A percentile compares a stretch with the other conserved stretches of the same genome.
Conservation (phyloP, 75 land plant species). For the Picea glauca region DNA sequence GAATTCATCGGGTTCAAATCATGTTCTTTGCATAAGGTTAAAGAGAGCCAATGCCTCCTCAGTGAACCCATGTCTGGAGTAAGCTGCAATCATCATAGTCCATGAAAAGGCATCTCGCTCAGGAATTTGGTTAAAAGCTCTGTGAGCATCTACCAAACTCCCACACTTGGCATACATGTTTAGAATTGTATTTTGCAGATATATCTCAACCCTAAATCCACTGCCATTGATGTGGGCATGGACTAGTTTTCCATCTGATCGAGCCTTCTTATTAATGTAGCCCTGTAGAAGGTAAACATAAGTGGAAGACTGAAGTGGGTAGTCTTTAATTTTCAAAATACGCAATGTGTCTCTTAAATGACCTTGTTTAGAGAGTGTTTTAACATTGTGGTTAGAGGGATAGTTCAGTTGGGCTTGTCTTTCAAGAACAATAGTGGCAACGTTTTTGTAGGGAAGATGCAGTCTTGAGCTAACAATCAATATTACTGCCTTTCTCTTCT, state of each 20-base stretch:
- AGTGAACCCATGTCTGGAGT: not conserved
- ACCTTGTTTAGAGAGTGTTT: too few species aligned
- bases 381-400: too few species aligned
- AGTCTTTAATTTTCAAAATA: too few species aligned
- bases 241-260: not conserved
- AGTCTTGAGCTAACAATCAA: too few species aligned
- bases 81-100: constrained; percentile 17
- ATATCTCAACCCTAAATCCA: not conserved
- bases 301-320: too few species aligned
- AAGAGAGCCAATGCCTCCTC: constrained; percentile 15
- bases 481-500: too few species aligned
- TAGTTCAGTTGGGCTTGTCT: too few species aligned
- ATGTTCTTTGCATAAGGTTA: not conserved
- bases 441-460: too few species aligned
- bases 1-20: too few species aligned
- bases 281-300: too few species aligned
- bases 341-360: too few species aligned
- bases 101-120: constrained; percentile 14
- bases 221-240: not conserved
- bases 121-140: constrained; percentile 10
- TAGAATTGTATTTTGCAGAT: constrained; percentile 16
- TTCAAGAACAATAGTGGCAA: too few species aligned
- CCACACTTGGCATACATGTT: constrained; percentile 28
- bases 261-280: not conserved
- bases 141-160: constrained; percentile 11